Base-by-base conservation (phyloP, 2,329 filamentous ascomycete species). In the Byssothecium circinans region DNA sequence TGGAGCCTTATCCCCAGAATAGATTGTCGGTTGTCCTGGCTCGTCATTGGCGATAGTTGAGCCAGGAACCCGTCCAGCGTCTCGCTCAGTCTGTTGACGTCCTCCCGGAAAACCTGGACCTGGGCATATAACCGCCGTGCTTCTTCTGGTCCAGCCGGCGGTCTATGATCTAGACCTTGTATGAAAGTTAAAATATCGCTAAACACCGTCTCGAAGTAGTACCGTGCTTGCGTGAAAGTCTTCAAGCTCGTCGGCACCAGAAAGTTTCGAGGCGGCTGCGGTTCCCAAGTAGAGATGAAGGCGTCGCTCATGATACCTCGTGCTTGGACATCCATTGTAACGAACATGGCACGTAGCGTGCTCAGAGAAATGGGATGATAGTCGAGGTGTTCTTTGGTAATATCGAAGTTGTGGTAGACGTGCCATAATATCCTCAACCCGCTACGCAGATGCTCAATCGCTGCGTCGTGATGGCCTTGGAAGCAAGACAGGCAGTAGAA, bases 401-500 rank as follows among this genome's bases (percentile, higher is more conserved):
- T 10, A 14, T 34, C 52, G 4, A 50, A 6, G 15, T 41, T 44
- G 15, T 51, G 27, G 11, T 68, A 64, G 10, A 61, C 49, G 38
- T 70, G 64, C 32, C 57, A 53, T 6, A 70, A 42, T 32, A 70
- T 60, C 34, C 58, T 58, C 20, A 70, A 50, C 2, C 66, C 67
- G 20, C 61, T 64, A 2, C 64, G 58, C 11, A 68, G 46, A 44
- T 70, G 66, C 20, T 61, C 55, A 1, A 68, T 43, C 7, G 64
- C 65, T 3, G 54, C 53, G 25, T 40, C 49, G 22, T 65, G 61
- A 30, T 69, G 63, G 8, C 65, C 63, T 47, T 69, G 64, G 2
- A 70, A 55, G 34, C 64, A 66, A 11, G 62, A 60, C 49, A 68
- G 56, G 43, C 55, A 67, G 41, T 58, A 56, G 47, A 68, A 68